These are phyloP conservation scores for Ciborinia camelliae DNA, from an alignment of 2,329 filamentous ascomycete genomes.

Conservation along the genomic window DNA sequence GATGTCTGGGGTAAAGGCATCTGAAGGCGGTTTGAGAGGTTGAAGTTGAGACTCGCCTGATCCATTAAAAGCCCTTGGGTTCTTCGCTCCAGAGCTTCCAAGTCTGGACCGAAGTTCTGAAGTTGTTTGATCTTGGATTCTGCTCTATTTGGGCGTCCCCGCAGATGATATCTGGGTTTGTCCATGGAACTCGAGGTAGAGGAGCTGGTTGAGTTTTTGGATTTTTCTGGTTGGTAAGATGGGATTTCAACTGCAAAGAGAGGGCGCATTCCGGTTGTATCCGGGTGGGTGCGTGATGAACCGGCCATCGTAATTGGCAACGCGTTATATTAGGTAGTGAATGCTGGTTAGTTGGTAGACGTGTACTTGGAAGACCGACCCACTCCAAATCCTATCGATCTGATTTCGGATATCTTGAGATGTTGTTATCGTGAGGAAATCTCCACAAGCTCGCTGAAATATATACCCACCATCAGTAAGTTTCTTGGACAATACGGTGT, in stretches of 20 bases:
- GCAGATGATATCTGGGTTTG: neutral
- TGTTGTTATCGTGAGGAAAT: no score
- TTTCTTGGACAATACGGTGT: neutral
- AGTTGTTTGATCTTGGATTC: neutral
- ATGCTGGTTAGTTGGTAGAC: neutral
- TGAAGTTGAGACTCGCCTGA: neutral
- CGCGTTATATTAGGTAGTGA: no score
- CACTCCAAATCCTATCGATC: fast-evolving
- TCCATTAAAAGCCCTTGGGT: neutral
- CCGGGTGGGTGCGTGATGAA: no score
- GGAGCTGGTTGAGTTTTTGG: neutral
- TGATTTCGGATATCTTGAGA: no score
- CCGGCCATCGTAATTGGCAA: no score
- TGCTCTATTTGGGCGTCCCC: neutral
- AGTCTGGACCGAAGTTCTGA: neutral
- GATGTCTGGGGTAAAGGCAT: neutral
- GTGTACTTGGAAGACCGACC: no score
- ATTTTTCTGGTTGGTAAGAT: neutral
- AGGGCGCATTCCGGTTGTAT: neutral
- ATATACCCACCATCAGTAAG: neutral
- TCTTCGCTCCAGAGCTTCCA: neutral
- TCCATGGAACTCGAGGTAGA: neutral
- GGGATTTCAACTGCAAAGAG: neutral
- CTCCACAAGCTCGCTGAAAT: neutral
- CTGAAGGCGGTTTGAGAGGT: neutral